phyloP scores from a whole-genome alignment of 2,329 filamentous ascomycete genomes.

The Lachnellula occidentalis region DNA sequence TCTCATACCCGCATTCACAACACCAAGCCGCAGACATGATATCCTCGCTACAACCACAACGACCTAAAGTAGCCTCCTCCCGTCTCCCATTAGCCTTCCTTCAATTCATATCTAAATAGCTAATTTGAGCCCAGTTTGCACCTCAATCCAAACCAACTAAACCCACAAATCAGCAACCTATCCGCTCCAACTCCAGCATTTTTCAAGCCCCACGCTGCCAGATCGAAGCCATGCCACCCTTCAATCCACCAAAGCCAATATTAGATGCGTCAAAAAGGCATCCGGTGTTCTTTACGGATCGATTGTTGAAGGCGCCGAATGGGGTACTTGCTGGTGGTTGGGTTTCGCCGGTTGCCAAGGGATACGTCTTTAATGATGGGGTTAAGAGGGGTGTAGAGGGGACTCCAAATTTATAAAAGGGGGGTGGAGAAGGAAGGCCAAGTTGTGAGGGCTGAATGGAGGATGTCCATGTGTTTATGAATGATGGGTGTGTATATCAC shows the following conservation, averaged over 20 bases:
- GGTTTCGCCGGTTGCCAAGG: conserved; percentile 50
- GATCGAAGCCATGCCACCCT: conserved; percentile 44
- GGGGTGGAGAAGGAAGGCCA: neutral
- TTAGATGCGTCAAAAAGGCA: conserved; percentile 55
- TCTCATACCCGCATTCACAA: neutral
- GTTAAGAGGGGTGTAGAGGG: conserved; percentile 26
- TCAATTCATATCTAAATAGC: neutral
- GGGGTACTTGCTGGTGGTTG: conserved; percentile 21
- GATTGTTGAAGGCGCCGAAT: conserved; percentile 51
- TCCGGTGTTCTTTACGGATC: conserved; percentile 70
- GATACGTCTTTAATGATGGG: conserved; percentile 53
- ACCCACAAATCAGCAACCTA: no score
- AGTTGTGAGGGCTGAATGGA: neutral
- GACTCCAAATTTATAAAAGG: conserved; percentile 26
- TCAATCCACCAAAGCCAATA: conserved; percentile 20
- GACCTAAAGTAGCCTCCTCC: neutral
- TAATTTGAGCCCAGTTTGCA: neutral
- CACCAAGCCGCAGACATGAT: neutral
- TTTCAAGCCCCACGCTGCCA: conserved; percentile 33
- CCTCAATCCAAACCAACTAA: no score
- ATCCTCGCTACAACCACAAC: neutral
- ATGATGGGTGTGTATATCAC: neutral
- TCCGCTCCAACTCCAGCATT: neutral
- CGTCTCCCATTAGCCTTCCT: no score
- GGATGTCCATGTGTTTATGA: neutral